Evolutionary conservation across 164 flowering plant genomes (phyloP), one percentile per base, ranked within the genome.

Genomic region (Tinospora cordifolia): DNA sequence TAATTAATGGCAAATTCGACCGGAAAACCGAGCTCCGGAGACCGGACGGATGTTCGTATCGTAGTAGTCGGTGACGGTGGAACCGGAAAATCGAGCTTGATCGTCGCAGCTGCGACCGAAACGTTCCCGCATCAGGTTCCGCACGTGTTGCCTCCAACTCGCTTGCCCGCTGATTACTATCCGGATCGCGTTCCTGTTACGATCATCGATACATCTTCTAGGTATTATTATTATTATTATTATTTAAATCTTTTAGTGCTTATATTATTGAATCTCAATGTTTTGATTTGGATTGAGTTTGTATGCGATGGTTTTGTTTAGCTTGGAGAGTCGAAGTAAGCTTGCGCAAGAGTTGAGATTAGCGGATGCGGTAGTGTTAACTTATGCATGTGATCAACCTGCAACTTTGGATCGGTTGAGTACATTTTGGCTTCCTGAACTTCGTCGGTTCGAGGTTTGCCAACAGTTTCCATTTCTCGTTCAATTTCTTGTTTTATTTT

Each of bases 351-450:
- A 95, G 71, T 78, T 91, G 73, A 84, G 60, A 76, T 79, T 79
- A 30, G 99, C 99, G 46, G 98, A 95, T 86, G 96, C 93, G 2
- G 91, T 92, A 40, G 92, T 95, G 57, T 79, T 95, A 41, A 92
- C 99, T 38, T 95, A 95, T 76, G 96, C 97, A 0, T 95, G 99
- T 73, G 97, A 95, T 81, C 83, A 79, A 62, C 90, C 88, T 54
- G 76, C 75, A 8, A 89, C 96, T 3, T 87, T 95, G 74, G 89
- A 85, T 49, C 86, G 89, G 5, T 74, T 95, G 75, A 84, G 92
- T 79, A 78, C 87, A 21, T 86, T 83, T 62, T 95, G 99, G 99
- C 96, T 95, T 54, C 94, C 92, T 6, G 93, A 92, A 72, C 91
- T 92, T 78, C 90, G 98, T 0, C 78, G 85, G 62, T 71, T 91